Evolutionary conservation across 1,284 basidiomycete species (phyloP).

Genomic region (Leccinum angustisporum): DNA sequence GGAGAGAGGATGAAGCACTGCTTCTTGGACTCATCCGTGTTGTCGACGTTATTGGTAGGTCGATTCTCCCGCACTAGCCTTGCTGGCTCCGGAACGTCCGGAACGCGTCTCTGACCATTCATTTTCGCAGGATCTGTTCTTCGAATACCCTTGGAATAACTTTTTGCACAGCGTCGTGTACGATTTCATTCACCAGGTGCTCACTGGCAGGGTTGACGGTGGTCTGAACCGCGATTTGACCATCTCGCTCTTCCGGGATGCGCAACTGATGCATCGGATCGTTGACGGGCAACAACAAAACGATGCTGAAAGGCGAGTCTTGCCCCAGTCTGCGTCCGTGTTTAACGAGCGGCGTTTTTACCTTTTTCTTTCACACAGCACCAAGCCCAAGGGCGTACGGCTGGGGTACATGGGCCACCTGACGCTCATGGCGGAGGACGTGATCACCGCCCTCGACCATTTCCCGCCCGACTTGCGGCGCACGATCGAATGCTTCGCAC

Average conservation of each 20-base stretch:
- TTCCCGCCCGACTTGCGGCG: conserved; percentile 81
- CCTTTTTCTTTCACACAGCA: conserved; percentile 35
- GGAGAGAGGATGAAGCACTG: conserved; percentile 80
- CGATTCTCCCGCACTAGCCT: not conserved
- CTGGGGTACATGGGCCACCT: conserved; percentile 98
- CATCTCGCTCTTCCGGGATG: conserved; percentile 79
- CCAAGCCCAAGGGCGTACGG: conserved; percentile 70
- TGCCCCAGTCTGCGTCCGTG: conserved; percentile 4
- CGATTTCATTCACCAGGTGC: conserved; percentile 93
- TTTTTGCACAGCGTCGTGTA: conserved; percentile 98
- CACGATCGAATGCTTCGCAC: conserved; percentile 63
- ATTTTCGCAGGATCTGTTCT: conserved; percentile 80
- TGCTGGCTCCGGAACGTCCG: not conserved
- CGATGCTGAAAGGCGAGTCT: conserved; percentile 65
- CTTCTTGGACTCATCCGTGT: conserved; percentile 71
- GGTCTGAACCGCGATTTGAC: conserved; percentile 82
- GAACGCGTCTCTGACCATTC: not conserved
- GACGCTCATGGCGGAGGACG: conserved; percentile 89
- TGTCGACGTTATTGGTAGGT: conserved; percentile 73
- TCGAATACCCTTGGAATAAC: conserved; percentile 97
- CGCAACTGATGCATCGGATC: conserved; percentile 76
- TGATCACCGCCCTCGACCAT: conserved; percentile 80
- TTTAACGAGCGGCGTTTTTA: conserved; percentile 8
- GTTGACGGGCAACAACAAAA: conserved; percentile 82
- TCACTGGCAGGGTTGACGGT: conserved; percentile 80